Evolutionary conservation across 345 rosid genomes (phyloP), one percentile per base, ranked within the genome.

Genomic region (Clarkia xantiana): DNA sequence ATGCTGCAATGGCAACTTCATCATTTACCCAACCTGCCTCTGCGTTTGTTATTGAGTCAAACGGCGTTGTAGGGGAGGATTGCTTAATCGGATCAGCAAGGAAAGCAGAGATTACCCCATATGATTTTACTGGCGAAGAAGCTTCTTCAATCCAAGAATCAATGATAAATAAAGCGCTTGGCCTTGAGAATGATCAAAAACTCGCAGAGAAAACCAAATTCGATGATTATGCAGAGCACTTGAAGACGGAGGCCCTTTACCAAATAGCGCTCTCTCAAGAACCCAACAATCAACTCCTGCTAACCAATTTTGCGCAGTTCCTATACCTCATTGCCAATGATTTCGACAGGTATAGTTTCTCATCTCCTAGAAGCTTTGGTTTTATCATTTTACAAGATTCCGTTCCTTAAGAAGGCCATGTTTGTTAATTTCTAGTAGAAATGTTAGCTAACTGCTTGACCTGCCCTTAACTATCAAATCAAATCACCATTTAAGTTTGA

Each of bases 241-340:
- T 63, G 51, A 78, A 60, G 69, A 81, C 96, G 49, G 86, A 81
- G 63, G 64, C 78, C 52, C 36, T 66, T 0, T 91, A 91, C 18
- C 80, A 71, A 65, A 68, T 61, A 0, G 81, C 71, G 4, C 52
- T 91, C 44, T 59, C 70, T 36, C 75, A 72, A 20, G 94, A 91
- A 42, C 87, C 94, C 47, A 59, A 64, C 12, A 78, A 81, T 61
- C 43, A 91, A 56, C 82, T 91, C 2, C 78, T 91, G 0, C 85
- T 91, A 1, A 73, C 87, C 49, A 91, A 91, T 62, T 91, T 73
- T 17, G 98, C 98, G n/a, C 90, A 91, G 47, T 91, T 86, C 69
- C 86, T 91, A 57, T 75, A 61, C 84, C 71, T 78, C 53, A 83
- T 91, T 40, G 70, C 77, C 14, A 81, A 63, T 40, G 89, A 86